Conservation (phyloP, 2,329 filamentous ascomycete species). For the Beauveria scarabaeidicola region DNA sequence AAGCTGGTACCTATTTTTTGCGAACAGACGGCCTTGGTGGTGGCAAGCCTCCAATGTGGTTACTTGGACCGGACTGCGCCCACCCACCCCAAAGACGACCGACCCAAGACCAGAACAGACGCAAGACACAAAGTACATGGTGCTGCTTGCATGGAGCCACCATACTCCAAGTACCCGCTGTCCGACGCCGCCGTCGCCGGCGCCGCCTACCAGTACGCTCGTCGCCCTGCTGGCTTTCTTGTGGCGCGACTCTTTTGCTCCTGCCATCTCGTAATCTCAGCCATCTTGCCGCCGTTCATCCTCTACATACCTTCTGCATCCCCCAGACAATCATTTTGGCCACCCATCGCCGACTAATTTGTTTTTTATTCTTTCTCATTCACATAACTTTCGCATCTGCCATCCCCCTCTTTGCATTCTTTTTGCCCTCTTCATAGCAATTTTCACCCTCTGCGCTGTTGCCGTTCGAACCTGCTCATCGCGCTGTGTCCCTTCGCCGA, state of each 20-base stretch:
- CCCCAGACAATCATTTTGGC: background rate
- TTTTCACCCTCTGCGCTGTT: background rate
- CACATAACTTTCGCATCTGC: background rate
- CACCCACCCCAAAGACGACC: background rate
- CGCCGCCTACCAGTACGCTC: background rate
- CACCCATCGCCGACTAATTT: background rate
- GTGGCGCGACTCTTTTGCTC: background rate
- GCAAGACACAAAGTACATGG: background rate
- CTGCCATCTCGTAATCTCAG: background rate
- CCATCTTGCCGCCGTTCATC: slow-evolving; percentile 5
- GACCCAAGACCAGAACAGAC: background rate
- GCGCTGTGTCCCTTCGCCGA: background rate
- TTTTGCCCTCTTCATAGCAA: background rate
- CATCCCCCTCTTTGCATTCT: background rate
- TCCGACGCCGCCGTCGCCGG: background rate
- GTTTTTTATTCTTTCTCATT: background rate
- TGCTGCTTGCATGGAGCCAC: background rate
- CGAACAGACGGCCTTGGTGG: background rate
- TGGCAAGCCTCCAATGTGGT: background rate
- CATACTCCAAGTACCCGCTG: background rate
- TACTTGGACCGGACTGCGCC: background rate
- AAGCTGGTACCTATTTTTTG: background rate
- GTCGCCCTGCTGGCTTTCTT: background rate
- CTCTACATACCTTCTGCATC: slow-evolving; percentile 2
- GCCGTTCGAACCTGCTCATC: background rate